Percentiles rank a stretch among this genome's conserved stretches.
Evolutionary conservation across 805 yeast genomes (phyloP).

Genomic region (Kuraishia piskuri): DNA sequence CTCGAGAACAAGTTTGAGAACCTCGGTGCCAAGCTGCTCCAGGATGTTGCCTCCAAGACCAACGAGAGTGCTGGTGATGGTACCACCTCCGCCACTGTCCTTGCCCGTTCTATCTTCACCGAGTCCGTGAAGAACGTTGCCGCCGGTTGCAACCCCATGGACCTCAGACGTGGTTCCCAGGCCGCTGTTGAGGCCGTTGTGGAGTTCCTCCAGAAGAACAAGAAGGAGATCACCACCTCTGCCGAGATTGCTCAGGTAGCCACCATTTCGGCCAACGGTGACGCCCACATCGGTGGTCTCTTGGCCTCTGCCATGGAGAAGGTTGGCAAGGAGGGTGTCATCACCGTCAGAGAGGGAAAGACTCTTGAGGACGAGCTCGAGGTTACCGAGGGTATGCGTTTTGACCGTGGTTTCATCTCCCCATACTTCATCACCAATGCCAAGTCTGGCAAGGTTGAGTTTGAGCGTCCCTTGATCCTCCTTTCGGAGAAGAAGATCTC

Average conservation of each 20-base stretch:
- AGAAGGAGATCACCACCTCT: constrained; percentile 87
- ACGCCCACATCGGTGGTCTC: constrained; percentile 80
- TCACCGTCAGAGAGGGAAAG: constrained; percentile 95
- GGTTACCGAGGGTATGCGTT: constrained; percentile 97
- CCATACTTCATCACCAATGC: constrained; percentile 95
- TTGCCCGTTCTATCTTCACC: constrained; percentile 91
- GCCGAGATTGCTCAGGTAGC: constrained; percentile 98
- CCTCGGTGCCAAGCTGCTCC: constrained; percentile 90
- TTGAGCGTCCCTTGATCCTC: constrained; percentile 84
- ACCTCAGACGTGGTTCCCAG: constrained; percentile 93
- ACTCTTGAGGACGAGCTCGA: constrained; percentile 94
- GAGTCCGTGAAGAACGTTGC: constrained; percentile 96
- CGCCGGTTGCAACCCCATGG: constrained; percentile 99
- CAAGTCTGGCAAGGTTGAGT: constrained; percentile 88
- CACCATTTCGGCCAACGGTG: constrained; percentile 96
- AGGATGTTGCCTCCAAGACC: constrained; percentile 95
- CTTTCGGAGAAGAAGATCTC: constrained; percentile 90
- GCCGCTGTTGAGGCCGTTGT: constrained; percentile 94
- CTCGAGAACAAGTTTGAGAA: constrained; percentile 89
- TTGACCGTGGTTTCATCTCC: constrained; percentile 94
- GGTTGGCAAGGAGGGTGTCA: constrained; percentile 98
- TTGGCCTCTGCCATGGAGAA: constrained; percentile 96
- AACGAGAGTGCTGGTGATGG: constrained; percentile 98
- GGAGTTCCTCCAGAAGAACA: constrained; percentile 71
- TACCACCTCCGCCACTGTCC: constrained; percentile 94